These are phyloP conservation scores for Mediolabrus comicus DNA, from an alignment of 108 stramenopile genomes.

Conservation along the genomic window DNA sequence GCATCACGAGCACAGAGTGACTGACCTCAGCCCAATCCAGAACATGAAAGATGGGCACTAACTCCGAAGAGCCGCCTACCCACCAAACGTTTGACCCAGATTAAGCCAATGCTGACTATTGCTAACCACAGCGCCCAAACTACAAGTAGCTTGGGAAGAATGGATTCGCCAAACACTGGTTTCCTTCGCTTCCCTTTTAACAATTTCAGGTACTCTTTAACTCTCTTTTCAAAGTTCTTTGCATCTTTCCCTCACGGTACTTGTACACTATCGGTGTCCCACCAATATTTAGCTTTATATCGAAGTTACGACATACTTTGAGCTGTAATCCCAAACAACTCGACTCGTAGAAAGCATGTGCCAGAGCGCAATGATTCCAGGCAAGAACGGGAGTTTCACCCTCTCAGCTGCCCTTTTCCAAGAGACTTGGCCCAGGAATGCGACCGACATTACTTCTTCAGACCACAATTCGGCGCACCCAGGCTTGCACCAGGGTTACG, in stretches of 20 bases:
- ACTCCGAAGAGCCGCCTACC: conserved; percentile 47
- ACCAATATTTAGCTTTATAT: conserved; percentile 95
- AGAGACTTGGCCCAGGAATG: conserved; percentile 76
- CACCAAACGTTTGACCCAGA: conserved; percentile 24
- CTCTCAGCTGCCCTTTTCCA: conserved; percentile 90
- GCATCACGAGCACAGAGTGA: conserved; percentile 71
- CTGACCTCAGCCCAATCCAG: conserved; percentile 56
- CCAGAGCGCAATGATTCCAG: conserved; percentile 50
- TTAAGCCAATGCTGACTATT: conserved; percentile 55
- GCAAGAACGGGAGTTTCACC: conserved; percentile 93
- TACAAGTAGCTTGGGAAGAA: conserved; percentile 60
- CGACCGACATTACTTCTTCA: conserved; percentile 65
- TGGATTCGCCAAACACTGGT: conserved; percentile 70
- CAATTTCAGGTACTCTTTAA: conserved; percentile 98
- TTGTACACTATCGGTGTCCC: conserved; percentile 96
- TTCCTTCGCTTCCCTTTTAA: conserved; percentile 93
- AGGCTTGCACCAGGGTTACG: conserved; percentile 19
- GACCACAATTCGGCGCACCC: conserved; percentile 87
- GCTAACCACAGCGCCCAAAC: conserved; percentile 65
- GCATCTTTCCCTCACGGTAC: conserved; percentile 95
- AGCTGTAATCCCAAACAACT: conserved; percentile 96
- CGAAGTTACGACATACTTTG: conserved; percentile 95
- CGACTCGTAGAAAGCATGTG: conserved; percentile 85
- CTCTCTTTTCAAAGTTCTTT: conserved; percentile 99
- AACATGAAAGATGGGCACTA: conserved; percentile 34